Conservation (phyloP, 768 basidiomycete species). For the Scleroderma bovista region DNA sequence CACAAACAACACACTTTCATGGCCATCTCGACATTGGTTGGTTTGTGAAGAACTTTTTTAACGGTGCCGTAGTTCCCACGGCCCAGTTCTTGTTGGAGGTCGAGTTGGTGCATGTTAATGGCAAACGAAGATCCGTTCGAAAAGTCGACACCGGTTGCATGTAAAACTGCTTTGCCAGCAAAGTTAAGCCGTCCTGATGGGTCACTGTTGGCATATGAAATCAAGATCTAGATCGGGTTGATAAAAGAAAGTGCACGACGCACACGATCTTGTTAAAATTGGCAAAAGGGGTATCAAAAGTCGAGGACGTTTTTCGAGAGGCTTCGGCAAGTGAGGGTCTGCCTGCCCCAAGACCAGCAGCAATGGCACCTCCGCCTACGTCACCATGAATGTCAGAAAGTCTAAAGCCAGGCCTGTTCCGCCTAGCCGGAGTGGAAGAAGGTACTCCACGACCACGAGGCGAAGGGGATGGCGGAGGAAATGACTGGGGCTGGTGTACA, state of each 20-base stretch:
- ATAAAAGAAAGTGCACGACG: conserved; percentile 27
- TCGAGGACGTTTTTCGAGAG: conserved; percentile 31
- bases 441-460: conserved; percentile 21
- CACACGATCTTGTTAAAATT: conserved; percentile 95
- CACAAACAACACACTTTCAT: conserved; percentile 76
- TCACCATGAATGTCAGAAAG: conserved; percentile 56
- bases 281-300: conserved; percentile 74
- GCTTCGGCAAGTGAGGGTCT: conserved; percentile 46
- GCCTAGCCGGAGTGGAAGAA: conserved; percentile 36
- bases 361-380: conserved; percentile 49
- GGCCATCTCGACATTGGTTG: conserved; percentile 94
- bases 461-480: conserved; percentile 24
- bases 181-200: conserved; percentile 96
- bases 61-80: conserved; percentile 98
- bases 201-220: conserved; percentile 50
- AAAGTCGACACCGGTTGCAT: conserved; percentile 86
- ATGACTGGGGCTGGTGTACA: conserved; percentile 31
- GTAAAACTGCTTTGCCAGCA: conserved; percentile 85
- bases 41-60: conserved; percentile 89
- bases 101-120: conserved; percentile 93
- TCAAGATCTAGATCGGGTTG: conserved; percentile 2
- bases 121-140: conserved; percentile 84
- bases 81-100: conserved; percentile 89
- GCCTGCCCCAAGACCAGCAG: conserved; percentile 68
- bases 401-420: conserved; percentile 51